These are phyloP conservation scores for Fusarium gaditjirri DNA, from an alignment of 2,329 filamentous ascomycete genomes.

Conservation along the genomic window DNA sequence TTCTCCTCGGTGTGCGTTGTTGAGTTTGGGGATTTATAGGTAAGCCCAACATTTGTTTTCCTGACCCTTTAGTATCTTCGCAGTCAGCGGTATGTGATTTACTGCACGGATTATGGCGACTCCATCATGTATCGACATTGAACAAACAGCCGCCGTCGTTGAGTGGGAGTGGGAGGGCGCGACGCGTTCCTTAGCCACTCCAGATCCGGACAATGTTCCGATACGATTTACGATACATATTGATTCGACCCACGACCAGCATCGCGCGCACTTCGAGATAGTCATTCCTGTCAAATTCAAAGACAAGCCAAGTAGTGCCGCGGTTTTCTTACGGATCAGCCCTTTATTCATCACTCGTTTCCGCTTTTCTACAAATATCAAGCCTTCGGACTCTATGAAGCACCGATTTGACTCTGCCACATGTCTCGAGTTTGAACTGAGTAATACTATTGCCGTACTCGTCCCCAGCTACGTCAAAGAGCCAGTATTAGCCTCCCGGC, in stretches of 20 bases:
- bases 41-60: background rate
- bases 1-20: background rate
- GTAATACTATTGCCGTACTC: background rate
- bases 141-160: background rate
- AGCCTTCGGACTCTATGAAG: background rate
- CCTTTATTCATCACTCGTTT: background rate
- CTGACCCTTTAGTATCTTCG: background rate
- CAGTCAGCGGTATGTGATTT: background rate
- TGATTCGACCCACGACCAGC: background rate
- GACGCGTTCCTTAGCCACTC: background rate
- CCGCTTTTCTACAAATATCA: background rate
- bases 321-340: slow-evolving; percentile 4
- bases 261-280: slow-evolving; percentile 14
- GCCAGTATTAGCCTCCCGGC: background rate
- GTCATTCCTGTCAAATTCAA: slow-evolving; percentile 15
- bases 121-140: background rate
- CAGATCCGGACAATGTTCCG: slow-evolving; percentile 1
- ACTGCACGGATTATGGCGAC: background rate
- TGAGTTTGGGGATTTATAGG: background rate
- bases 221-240: background rate
- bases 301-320: background rate
- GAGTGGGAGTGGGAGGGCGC: slow-evolving; percentile 10
- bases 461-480: background rate
- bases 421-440: background rate
- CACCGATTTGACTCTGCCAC: background rate